phyloP scores from a whole-genome alignment of 352 stramenopile genomes.

The Globisporangium nunn region DNA sequence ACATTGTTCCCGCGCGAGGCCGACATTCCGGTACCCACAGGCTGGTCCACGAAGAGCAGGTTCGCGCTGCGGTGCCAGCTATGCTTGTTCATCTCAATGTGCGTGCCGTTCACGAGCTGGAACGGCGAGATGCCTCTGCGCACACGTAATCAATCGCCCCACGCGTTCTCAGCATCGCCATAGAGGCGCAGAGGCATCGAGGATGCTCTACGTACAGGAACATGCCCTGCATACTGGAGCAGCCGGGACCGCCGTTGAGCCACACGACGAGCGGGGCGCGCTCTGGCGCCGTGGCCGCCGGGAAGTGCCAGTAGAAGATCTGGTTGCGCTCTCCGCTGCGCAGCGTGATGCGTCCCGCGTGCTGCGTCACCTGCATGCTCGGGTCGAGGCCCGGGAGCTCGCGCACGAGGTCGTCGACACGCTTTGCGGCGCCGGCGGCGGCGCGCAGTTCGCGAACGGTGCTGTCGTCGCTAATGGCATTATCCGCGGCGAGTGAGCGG shows the following conservation, averaged over 20 bases:
- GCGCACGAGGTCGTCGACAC: constrained; percentile 29
- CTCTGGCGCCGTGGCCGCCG: constrained; percentile 32
- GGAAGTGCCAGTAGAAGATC: constrained; percentile 83
- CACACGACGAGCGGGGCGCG: constrained; percentile 63
- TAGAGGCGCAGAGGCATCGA: neutral
- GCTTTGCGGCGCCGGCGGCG: neutral
- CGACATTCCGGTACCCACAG: constrained; percentile 76
- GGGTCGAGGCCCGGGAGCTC: constrained; percentile 48
- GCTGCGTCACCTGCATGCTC: constrained; percentile 45
- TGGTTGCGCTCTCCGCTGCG: constrained; percentile 37
- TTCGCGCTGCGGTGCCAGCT: constrained; percentile 75
- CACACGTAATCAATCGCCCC: neutral
- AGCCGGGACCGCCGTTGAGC: constrained; percentile 79
- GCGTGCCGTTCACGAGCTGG: constrained; percentile 39
- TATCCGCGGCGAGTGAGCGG: neutral
- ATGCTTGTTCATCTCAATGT: constrained; percentile 54
- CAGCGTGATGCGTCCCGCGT: constrained; percentile 54
- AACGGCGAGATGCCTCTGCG: constrained; percentile 61
- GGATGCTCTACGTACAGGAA: constrained; percentile 38
- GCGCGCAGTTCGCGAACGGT: neutral
- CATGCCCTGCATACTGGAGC: constrained; percentile 71
- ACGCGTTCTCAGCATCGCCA: neutral
- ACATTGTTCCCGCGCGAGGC: constrained; percentile 48
- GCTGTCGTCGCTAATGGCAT: too few relatives aligned
- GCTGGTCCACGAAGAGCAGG: constrained; percentile 81